Base-by-base conservation (phyloP, 257 asterid genomes). In the Prunella vulgaris region DNA sequence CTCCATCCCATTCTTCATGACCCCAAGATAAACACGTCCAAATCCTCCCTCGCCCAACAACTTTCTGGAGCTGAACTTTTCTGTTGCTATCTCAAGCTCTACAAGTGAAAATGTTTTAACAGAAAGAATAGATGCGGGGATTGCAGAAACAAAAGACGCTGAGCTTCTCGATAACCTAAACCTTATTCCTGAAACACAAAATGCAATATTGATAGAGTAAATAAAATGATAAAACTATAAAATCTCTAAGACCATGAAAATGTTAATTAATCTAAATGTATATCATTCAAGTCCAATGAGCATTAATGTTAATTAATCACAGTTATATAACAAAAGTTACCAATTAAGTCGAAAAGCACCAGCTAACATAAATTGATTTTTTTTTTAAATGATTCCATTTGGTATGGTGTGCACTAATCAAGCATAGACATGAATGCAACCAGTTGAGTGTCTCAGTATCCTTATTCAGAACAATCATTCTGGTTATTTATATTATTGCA, bases 11-110 rank as follows among this genome's bases (percentile, higher is more conserved):
- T 86, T 90, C 63, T 84, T 85, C 77, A 90, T 53, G 68, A 85
- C 32, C 74, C 97, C 98, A 61, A 77, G 95, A 84, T 92, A 92
- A 64, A 92, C 98, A 21, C 98, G 90, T 35, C 98, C 98, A 76
- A 90, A 92, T 54, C 98, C 98, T 74, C 98, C 98, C 86, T 92
- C 98, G 24, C 98, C 98, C 73, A 92, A 68, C 68, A 92, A 76
- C 82, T 82, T 84, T 64, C 80, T 76, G 5, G 74, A 64, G 79
- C 90, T 87, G 80, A 92, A 92, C 72, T 83, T 89, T 68, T 85
- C 95, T 4, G 97, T 92, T 71, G 97, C 97, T 76, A 73, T 84
- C 79, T 87, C 90, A 15, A 92, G 87, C 82, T 92, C 95, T n/a
- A 52, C 78, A 28, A 87, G 90, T 32, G 95, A 14, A 78, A 92